phyloP scores from a whole-genome alignment of 352 stramenopile species.

The Phytophthora cryptogea region DNA sequence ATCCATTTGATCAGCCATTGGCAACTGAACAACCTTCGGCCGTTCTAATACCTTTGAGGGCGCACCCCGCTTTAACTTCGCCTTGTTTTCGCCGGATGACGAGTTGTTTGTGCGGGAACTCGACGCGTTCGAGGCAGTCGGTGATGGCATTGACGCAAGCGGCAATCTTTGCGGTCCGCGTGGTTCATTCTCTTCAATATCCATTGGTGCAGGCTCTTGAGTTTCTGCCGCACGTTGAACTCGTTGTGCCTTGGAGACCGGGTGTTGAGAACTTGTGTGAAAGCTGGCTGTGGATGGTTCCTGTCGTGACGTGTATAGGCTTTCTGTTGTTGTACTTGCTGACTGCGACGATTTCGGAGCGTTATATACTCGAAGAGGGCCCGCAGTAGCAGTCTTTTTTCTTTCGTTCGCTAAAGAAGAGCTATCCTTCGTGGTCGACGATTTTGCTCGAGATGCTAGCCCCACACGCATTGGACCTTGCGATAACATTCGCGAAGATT shows the following conservation, averaged over 20 bases:
- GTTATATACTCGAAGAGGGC: slow-evolving; percentile 46
- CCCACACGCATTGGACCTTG: slow-evolving; percentile 48
- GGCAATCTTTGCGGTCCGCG: slow-evolving; percentile 19
- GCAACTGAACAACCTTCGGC: slow-evolving; percentile 10
- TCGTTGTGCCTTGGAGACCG: slow-evolving; percentile 37
- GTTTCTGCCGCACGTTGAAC: slow-evolving; percentile 37
- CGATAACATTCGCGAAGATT: slow-evolving; percentile 42
- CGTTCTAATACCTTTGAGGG: slow-evolving; percentile 20
- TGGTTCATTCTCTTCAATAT: slow-evolving; percentile 23
- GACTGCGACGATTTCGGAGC: slow-evolving; percentile 27
- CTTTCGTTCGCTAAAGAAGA: slow-evolving; percentile 20
- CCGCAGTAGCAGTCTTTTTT: slow-evolving; percentile 24
- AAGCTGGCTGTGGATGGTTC: slow-evolving; percentile 36
- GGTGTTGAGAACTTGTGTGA: slow-evolving; percentile 38
- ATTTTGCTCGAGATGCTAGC: slow-evolving; percentile 35
- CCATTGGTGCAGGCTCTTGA: slow-evolving; percentile 18
- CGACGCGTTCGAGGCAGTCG: slow-evolving; percentile 32
- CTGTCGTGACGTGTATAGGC: slow-evolving; percentile 31
- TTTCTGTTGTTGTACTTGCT: slow-evolving; percentile 33
- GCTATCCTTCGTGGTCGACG: slow-evolving; percentile 25
- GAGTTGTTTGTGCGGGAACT: slow-evolving; percentile 31
- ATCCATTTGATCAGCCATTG: slow-evolving; percentile 48
- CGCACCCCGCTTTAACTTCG: slow-evolving; percentile 11
- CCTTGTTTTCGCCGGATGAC: slow-evolving; percentile 14
- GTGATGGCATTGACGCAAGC: slow-evolving; percentile 17